Evolutionary conservation across 2,329 filamentous ascomycete genomes (phyloP).

Genomic region (Colletotrichum sp.): DNA sequence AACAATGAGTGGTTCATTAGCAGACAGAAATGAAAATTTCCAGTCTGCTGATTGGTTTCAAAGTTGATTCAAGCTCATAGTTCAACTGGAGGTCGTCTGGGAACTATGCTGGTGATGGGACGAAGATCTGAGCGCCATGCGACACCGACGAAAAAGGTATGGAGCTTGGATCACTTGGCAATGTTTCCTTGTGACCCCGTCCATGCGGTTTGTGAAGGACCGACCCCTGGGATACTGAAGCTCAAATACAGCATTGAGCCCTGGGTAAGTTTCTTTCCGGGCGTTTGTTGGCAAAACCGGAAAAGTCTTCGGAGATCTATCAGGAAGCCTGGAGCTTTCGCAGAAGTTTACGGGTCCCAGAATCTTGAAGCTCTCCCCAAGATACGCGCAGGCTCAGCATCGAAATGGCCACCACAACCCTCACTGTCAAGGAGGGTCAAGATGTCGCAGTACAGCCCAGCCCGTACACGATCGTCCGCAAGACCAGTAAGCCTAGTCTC

Average conservation of each 20-base stretch:
- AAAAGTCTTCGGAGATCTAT: not conserved
- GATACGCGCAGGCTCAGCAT: not conserved
- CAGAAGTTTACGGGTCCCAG: not conserved
- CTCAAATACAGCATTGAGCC: not conserved
- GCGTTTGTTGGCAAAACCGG: not conserved
- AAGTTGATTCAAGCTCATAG: not conserved
- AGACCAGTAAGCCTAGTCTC: not conserved
- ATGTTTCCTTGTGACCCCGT: not conserved
- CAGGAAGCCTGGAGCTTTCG: not conserved
- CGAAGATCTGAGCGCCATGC: not conserved
- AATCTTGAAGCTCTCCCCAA: not conserved
- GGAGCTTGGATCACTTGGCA: not conserved
- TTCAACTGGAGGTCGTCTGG: not conserved
- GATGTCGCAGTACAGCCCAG: not conserved
- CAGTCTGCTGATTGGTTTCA: not conserved
- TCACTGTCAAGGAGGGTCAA: not conserved
- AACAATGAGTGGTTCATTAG: not conserved
- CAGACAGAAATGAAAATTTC: not conserved
- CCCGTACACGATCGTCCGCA: not conserved
- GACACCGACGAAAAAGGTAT: not conserved
- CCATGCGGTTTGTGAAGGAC: not conserved
- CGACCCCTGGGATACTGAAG: not conserved
- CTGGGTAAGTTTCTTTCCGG: rapidly evolving
- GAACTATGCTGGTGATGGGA: not conserved
- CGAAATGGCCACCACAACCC: not conserved